Base-by-base conservation (phyloP, 75 land plant species). In the Pinus taeda region DNA sequence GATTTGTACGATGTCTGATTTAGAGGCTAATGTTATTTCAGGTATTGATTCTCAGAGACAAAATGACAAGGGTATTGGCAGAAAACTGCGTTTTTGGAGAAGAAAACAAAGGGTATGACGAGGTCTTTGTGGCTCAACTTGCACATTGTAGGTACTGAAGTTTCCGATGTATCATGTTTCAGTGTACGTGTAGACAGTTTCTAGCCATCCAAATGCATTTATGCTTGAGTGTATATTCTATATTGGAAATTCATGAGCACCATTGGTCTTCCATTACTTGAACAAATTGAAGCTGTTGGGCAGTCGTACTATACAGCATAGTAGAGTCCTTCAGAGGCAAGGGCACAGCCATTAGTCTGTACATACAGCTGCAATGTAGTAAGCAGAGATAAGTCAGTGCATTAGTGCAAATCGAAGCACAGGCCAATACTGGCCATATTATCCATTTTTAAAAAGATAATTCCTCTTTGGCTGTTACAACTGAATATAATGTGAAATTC, bases 31-130 rank as follows among this genome's bases (percentile, higher is more conserved):
- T n/a, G 13, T 42, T 42, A 39, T 37, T 69, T 69, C 53, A 69
- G 72, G 72, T 69, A 39, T 12, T 20, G 72, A 69, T 53, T n/a
- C 12, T 17, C 45, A 42, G 22, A 69, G 53, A n/a, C n/a, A 69
- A 42, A 37, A 69, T 42, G 55, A 22, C 45, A 69, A 39, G 55
- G 24, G 42, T 69, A 9, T 18, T 69, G 72, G 49, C n/a, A 39
- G 8, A 69, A 42, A 37, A 69, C 42, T 9, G 0, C n/a, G 11
- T 42, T 69, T 42, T 20, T 37, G 33, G 21, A 12, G 49, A 69
- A 69, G 72, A 69, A 69, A 42, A 69, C 13, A 69, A 39, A 69
- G 49, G 49, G 20, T n/a, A 69, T 39, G 71, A 39, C 18, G n/a
- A 69, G 49, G 20, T 69, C 42, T 22, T 39, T 69, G 36, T 69